Evolutionary conservation across 2,329 filamentous ascomycete genomes (phyloP), one percentile per base, ranked within the genome.

Genomic region (Aphanocladium album): DNA sequence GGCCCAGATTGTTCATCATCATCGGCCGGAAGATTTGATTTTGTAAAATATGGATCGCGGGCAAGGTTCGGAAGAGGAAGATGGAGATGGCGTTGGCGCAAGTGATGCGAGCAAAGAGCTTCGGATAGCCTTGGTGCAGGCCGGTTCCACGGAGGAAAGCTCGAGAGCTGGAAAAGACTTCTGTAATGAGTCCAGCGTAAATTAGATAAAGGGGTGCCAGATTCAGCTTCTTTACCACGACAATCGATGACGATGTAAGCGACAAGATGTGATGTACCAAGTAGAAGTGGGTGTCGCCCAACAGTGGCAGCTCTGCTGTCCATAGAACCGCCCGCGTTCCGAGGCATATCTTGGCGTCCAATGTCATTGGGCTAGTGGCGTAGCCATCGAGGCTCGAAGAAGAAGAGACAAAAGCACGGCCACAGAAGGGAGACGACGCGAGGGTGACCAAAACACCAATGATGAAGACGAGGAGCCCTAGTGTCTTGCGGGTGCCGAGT

Each of bases 211-310:
- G 9, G 8, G 63, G 60, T 1, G 57, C 17, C 0, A 58, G 43
- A 1, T 60, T 52, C 14, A 60, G 25, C 0, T 33, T 33, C 9
- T 50, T 47, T 1, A 55, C 9, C 12, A 61, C 5, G 3, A 63
- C 37, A 8, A 62, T 37, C 2, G 21, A 11, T 11, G 64, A 25
- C 1, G 62, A 62, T 5, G 43, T 19, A 21, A 65, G 58, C 2
- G 64, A 61, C 7, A 65, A 56, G 9, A 60, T 12, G 45, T 65
- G 64, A 17, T 65, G 64, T 8, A 53, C 39, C 5, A 64, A 6
- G 30, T 65, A 62, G 12, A 63, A 64, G 5, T 41, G 41, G 1
- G 62, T 61, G 43, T 45, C 60, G 52, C 63, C 47, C 23, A 65
- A 58, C 0, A 62, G 35, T 2, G 63, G 62, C 27, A 64, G 12